Conservation (phyloP, 2,329 filamentous ascomycete species). For the Periconia digitata region DNA sequence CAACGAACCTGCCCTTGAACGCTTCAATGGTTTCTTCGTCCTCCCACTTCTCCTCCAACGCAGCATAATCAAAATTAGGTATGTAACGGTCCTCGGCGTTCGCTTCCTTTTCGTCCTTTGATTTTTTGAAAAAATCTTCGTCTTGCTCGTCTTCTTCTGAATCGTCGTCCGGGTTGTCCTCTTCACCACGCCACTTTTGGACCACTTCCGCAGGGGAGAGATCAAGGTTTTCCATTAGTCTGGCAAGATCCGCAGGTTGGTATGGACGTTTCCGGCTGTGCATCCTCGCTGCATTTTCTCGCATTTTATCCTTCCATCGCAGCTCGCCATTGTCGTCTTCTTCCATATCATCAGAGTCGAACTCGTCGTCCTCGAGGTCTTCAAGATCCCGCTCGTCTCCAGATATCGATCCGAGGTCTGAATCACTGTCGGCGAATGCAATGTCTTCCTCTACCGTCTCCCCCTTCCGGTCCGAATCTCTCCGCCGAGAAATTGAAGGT, state of each 20-base stretch:
- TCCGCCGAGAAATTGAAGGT: slow-evolving; percentile 24
- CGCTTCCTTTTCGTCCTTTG: slow-evolving; percentile 51
- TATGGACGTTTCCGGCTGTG: slow-evolving; percentile 72
- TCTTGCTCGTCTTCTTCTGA: slow-evolving; percentile 62
- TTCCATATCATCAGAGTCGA: slow-evolving; percentile 59
- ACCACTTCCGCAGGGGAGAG: slow-evolving; percentile 76
- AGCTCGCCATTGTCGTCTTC: slow-evolving; percentile 68
- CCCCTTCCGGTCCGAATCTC: slow-evolving; percentile 31
- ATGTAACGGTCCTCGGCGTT: slow-evolving; percentile 74
- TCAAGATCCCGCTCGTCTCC: slow-evolving; percentile 48
- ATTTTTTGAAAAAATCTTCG: slow-evolving; percentile 64
- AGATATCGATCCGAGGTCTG: slow-evolving; percentile 88
- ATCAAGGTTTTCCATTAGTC: slow-evolving; percentile 84
- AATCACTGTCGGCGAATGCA: slow-evolving; percentile 94
- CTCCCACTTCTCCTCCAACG: slow-evolving; percentile 83
- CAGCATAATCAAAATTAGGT: slow-evolving; percentile 76
- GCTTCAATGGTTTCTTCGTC: slow-evolving; percentile 74
- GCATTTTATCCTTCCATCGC: slow-evolving; percentile 87
- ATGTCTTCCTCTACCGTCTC: slow-evolving; percentile 63
- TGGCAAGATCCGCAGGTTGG: slow-evolving; percentile 78
- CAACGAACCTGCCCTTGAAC: slow-evolving; percentile 74
- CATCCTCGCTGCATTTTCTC: slow-evolving; percentile 70
- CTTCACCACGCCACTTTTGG: slow-evolving; percentile 75
- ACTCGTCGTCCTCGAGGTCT: slow-evolving; percentile 47
- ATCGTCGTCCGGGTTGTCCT: slow-evolving; percentile 53